Base-by-base conservation (phyloP, 169 alveolate genomes). In the Babesia ovata region DNA sequence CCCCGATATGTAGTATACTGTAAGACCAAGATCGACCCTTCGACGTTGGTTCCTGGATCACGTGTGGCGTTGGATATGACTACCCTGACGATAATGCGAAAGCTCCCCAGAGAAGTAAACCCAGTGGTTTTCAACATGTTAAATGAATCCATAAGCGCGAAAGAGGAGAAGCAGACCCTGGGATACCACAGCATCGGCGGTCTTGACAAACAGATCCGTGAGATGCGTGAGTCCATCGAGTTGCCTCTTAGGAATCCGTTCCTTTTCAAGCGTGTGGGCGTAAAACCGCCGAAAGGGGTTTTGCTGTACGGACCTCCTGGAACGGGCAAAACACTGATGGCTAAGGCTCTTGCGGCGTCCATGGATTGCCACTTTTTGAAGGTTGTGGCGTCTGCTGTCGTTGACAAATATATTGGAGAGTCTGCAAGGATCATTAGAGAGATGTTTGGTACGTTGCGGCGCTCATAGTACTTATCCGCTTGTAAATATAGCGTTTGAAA, bases 301-400 rank as follows among this genome's bases (percentile, higher is more conserved):
- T 93, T 98, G 44, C 93, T 98, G 77, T 98, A 98, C 78, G 99
- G 99, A 6, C 99, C 99, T 24, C 99, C 99, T 39, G 99, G 99
- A 21, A 98, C 99, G 21, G 99, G 99, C 11, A 98, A 98, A 87
- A 98, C 99, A 22, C 90, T 97, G 14, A 86, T 98, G 52, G 99
- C 99, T 9, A 93, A 99, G 87, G 99, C 99, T 22, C 92, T 98
- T 92, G 99, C 99, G 10, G 93, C 98, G 79, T 96, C 97, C 81
- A 96, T 98, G 91, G 98, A 96, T 72, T 96, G 99, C 67, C 95
- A 94, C 84, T 98, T 98, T 91, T 86, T 98, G 93, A 93, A 97
- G 85, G 99, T 98, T n/a, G 99, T 98, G 4, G 76, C 76, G 3
- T 96, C 99, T 14, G 99, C 99, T 56, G 97, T 98, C 57, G 99